Evolutionary conservation across 768 basidiomycete species (phyloP).

Genomic region (Lactarius tabidus): DNA sequence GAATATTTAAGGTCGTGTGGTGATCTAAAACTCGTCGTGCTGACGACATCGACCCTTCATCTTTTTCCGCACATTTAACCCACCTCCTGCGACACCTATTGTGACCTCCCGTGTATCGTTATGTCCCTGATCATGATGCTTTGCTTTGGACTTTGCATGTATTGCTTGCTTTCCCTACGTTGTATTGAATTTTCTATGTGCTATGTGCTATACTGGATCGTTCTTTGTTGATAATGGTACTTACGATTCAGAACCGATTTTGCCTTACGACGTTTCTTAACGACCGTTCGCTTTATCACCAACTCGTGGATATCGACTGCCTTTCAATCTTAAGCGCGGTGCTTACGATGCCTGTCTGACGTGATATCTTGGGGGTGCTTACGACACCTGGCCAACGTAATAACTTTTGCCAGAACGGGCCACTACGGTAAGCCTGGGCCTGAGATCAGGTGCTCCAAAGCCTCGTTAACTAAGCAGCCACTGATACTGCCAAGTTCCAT

Average conservation of each 20-base stretch:
- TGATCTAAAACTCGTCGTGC: conserved; percentile 6
- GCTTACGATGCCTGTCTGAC: not conserved
- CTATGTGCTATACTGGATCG: not conserved
- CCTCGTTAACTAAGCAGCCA: not conserved
- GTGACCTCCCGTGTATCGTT: conserved; percentile 15
- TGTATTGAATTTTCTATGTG: conserved; percentile 13
- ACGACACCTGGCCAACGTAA: no score
- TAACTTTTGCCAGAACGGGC: no score
- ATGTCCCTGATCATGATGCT: conserved; percentile 11
- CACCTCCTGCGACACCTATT: conserved; percentile 11
- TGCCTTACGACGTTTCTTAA: not conserved
- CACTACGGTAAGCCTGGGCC: no score
- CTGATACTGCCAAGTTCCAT: not conserved
- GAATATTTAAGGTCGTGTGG: conserved; percentile 24
- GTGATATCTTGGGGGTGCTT: no score
- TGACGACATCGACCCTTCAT: not conserved
- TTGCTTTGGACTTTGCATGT: conserved; percentile 8
- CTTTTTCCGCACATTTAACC: not conserved
- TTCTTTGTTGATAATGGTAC: conserved; percentile 10
- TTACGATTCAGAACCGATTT: not conserved
- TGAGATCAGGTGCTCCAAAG: not conserved
- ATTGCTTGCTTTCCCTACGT: conserved; percentile 14
- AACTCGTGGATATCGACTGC: not conserved
- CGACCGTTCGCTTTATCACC: not conserved
- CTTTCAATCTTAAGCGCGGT: not conserved